Base-by-base conservation (phyloP, 1,139 yeast genomes). In the Taphrina communis region DNA sequence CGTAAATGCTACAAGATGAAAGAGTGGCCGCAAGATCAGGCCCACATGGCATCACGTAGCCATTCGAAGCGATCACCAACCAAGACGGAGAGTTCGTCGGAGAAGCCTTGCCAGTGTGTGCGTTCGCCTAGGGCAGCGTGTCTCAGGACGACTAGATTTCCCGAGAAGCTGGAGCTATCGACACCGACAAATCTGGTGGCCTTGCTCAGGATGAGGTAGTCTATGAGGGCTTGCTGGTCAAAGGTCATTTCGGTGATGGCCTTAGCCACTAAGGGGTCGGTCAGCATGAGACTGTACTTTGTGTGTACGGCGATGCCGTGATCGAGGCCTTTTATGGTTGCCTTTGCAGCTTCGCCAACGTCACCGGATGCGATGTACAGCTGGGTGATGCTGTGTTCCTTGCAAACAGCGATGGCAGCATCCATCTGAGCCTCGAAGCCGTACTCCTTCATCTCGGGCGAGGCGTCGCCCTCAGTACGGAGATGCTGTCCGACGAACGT, bases 331-430 rank as follows among this genome's bases (percentile, higher is more conserved):
- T 31, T 11, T 9, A 36, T 35, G 19, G 63, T 31, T 9, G 50
- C 53, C 3, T 46, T 42, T 1, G 52, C 51, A 14, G 63, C 53
- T 31, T 42, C 63, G 8, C 52, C 21, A 11, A 46, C 39, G 14
- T 58, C 63, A 12, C 63, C 63, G 38, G 63, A 58, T 11, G 63
- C 63, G 35, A 58, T 35, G 31, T 58, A 58, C 31, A 58, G 38
- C 21, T 53, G 21, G 2, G 58, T 35, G 19, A 53, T 53, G 42
- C n/a, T 25, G 7, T 35, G 12, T 8, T 35, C 21, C 42, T 17
- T 53, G 58, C 58, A 53, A 7, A 36, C 25, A 8, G 41, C 21
- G 7, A 53, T 12, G 21, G 58, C 41, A n/a, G 50, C 60, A 9
- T n/a, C 21, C 46, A 56, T 39, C 36, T 56, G 60, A 6, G 60